Base-by-base conservation (phyloP, 768 basidiomycete genomes). In the Boletus coccyginus region DNA sequence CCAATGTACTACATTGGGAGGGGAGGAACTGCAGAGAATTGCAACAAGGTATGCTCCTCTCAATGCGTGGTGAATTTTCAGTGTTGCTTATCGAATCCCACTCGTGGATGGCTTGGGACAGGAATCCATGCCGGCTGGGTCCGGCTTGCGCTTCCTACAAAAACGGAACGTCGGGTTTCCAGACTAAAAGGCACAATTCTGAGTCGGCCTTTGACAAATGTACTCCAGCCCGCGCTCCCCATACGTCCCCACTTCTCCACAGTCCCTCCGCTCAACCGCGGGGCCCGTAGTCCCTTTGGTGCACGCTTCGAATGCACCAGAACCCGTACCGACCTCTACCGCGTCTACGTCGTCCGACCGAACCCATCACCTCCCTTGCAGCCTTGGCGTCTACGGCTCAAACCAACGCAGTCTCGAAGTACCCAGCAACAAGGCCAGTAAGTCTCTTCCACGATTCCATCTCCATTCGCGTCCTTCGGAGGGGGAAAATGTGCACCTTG, bases 341-440 rank as follows among this genome's bases (percentile, higher is more conserved):
- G 73, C 78, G 1, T 76, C 74, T n/a, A n/a, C n/a, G n/a, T n/a
- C n/a, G n/a, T 50, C 58, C 76, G 0, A 61, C 75, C 0, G 78
- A 81, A 57, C 88, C 89, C 13, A 78, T 85, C 59, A 92, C 92
- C 7, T 73, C 76, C 14, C 73, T 93, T 47, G 94, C 94, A n/a
- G n/a, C n/a, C n/a, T n/a, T n/a, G n/a, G n/a, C 12, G 81, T 88
- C 67, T 80, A 79, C 43, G 90, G 85, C 46, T 92, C 90, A 32
- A 92, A 92, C 63, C 92, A 95, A 69, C 78, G 82, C 55, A 92
- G 90, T 68, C 77, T 98, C 55, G 88, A 94, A 77, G 87, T 85
- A 19, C 96, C 96, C 13, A 80, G 81, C 70, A 98, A 98, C 75
- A 89, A 83, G 72, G 93, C 90, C 65, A 94, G 94, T 92, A 70